Conservation (phyloP, 345 rosid species). For the Rhizophora mangle region DNA sequence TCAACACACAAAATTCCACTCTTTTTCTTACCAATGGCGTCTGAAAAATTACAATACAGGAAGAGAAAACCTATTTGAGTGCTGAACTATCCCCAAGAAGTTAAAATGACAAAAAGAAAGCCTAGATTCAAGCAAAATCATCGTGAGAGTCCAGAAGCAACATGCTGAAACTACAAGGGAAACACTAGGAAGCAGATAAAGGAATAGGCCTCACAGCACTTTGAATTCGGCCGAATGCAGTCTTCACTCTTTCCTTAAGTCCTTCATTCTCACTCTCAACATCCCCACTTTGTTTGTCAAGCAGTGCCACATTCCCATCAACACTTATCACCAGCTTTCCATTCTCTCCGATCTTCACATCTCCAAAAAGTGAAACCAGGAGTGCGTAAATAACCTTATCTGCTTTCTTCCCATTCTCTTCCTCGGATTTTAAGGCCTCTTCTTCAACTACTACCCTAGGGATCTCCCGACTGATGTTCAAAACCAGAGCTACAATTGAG, state of each 20-base stretch:
- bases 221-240: slow-evolving; percentile 62
- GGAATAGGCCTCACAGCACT: slow-evolving; percentile 81
- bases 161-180: not conserved
- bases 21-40: too few species aligned
- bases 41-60: too few species aligned
- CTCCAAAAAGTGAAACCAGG: slow-evolving; percentile 85
- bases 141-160: not conserved
- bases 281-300: slow-evolving; percentile 81
- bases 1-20: too few species aligned
- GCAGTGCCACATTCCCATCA: slow-evolving; percentile 73
- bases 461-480: slow-evolving; percentile 69
- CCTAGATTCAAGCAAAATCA: not conserved
- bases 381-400: slow-evolving; percentile 80
- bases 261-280: slow-evolving; percentile 87
- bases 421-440: slow-evolving; percentile 52
- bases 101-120: not conserved
- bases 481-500: slow-evolving; percentile 75
- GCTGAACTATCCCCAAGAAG: not conserved
- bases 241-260: slow-evolving; percentile 71
- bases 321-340: slow-evolving; percentile 70
- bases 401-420: slow-evolving; percentile 63
- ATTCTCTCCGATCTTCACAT: slow-evolving; percentile 73
- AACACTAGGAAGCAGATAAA: slow-evolving; percentile 36
- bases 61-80: not conserved
- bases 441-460: slow-evolving; percentile 67